phyloP scores from a whole-genome alignment of 495 filamentous ascomycete species.

The Physcia stellaris region DNA sequence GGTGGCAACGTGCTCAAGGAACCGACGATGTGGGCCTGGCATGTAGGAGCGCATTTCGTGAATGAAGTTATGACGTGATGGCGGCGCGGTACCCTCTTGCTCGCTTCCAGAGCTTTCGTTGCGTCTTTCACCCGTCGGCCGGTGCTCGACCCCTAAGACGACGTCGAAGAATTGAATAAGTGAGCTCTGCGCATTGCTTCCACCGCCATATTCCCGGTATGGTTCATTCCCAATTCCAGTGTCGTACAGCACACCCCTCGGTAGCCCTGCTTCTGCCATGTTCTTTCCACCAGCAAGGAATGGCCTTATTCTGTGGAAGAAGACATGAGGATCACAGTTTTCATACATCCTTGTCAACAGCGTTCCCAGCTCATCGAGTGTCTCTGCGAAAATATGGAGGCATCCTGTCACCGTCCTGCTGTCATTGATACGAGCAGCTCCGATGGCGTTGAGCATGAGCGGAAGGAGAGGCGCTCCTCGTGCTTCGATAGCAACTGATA shows the following conservation, averaged over 20 bases:
- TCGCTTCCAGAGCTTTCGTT: conserved; percentile 27
- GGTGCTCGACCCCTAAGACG: conserved; percentile 79
- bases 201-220: conserved; percentile 73
- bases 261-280: conserved; percentile 85
- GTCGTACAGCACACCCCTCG: conserved; percentile 77
- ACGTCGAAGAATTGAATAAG: conserved; percentile 93
- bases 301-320: conserved; percentile 86
- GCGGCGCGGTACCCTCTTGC: conserved; percentile 37
- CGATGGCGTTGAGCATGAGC: conserved; percentile 75
- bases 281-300: conserved; percentile 95
- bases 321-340: conserved; percentile 80
- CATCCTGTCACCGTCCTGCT: conserved; percentile 56
- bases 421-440: conserved; percentile 62
- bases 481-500: conserved; percentile 92
- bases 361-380: conserved; percentile 65
- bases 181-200: conserved; percentile 91
- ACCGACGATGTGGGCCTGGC: conserved; percentile 83
- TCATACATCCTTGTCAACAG: conserved; percentile 81
- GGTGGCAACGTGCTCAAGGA: conserved; percentile 62
- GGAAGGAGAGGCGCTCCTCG: conserved; percentile 79
- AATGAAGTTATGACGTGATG: conserved; percentile 75
- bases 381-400: conserved; percentile 67
- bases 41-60: conserved; percentile 95
- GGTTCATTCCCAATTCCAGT: conserved; percentile 49
- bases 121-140: conserved; percentile 66